Evolutionary conservation across 768 basidiomycete genomes (phyloP), one percentile per base, ranked within the genome.

Genomic region (Lanmaoa rubissima): DNA sequence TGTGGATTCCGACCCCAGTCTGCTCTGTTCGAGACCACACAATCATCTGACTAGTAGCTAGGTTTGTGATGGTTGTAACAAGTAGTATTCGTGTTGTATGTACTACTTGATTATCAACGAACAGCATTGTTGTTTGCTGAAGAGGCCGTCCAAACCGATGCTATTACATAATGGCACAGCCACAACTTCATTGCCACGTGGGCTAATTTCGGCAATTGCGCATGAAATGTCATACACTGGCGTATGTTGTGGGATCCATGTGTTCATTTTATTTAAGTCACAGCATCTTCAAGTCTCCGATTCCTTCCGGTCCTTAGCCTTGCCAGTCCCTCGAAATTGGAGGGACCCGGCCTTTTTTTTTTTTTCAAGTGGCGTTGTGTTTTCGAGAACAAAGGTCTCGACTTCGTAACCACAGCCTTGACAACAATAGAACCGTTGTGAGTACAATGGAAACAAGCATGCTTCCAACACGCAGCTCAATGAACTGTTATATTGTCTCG

Each of bases 371-470:
- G 19, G 54, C 21, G 38, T 52, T 52, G 48, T 58, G n/a, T 38
- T 61, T 48, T 52, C 50, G 52, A 58, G 59, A 66, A 61, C 60
- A 73, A 71, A 58, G 40, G 41, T 36, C 50, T 21, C 32, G 32
- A 39, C 52, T 39, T 43, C 44, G 62, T 63, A 51, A 59, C 61
- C 61, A 71, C 63, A 61, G 67, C 66, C 60, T 60, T 52, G 55
- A 55, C 58, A 72, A 73, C 64, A 71, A 72, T 63, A 71, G 58
- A 54, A 28, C 28, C 28, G 43, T 42, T 43, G 70, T 70, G 51
- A 73, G 70, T 66, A 63, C 65, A 71, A 70, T 61, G 63, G 65
- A 65, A 53, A 65, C 56, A 65, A 68, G 59, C 68, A 65, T 53
- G 71, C 63, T 61, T 59, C 57, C 48, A 17, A 64, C 70, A 67